Evolutionary conservation across 2,329 filamentous ascomycete species (phyloP).

Genomic region (Trichoderma cornu-damae): DNA sequence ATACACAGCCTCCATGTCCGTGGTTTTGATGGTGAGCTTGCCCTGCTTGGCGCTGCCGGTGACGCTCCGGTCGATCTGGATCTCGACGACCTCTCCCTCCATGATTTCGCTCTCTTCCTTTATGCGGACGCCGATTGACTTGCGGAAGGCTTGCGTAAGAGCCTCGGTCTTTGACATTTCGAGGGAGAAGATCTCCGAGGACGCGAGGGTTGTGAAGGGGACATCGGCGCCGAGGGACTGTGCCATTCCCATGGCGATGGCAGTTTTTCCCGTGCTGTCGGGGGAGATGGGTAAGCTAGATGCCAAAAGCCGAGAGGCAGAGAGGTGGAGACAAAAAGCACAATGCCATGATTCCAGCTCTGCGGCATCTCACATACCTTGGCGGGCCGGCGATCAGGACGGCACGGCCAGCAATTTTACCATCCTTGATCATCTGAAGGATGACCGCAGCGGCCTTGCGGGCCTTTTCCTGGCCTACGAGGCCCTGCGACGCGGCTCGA

Average conservation of each 20-base stretch:
- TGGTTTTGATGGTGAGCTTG: constrained; percentile 98
- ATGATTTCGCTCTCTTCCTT: constrained; percentile 99
- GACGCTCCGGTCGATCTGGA: constrained; percentile 94
- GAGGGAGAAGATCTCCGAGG: constrained; percentile 95
- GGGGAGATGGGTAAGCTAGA: not conserved
- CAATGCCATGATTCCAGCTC: not conserved
- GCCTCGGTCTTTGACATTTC: constrained; percentile 99
- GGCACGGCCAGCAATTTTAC: constrained; percentile 93
- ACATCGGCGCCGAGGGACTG: constrained; percentile 92
- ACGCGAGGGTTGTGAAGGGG: constrained; percentile 91
- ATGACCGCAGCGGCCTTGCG: constrained; percentile 95
- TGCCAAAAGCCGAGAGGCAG: not conserved
- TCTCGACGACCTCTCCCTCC: constrained; percentile 97
- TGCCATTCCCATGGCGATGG: constrained; percentile 97
- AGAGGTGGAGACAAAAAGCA: not conserved
- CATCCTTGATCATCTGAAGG: constrained; percentile 97
- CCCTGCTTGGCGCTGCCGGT: constrained; percentile 97
- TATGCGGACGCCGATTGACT: constrained; percentile 95
- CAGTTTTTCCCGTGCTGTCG: constrained; percentile 87
- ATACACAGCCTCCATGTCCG: constrained; percentile 99
- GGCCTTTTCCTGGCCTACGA: constrained; percentile 94
- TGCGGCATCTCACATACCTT: constrained; percentile 44
- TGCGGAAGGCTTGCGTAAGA: constrained; percentile 96
- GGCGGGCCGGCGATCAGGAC: constrained; percentile 93
- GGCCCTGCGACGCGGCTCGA: constrained; percentile 76